A percentile compares a stretch with the other conserved stretches of the same genome.
Evolutionary conservation across 1,284 basidiomycete genomes (phyloP).

Genomic region (Heterobasidion irregulare): DNA sequence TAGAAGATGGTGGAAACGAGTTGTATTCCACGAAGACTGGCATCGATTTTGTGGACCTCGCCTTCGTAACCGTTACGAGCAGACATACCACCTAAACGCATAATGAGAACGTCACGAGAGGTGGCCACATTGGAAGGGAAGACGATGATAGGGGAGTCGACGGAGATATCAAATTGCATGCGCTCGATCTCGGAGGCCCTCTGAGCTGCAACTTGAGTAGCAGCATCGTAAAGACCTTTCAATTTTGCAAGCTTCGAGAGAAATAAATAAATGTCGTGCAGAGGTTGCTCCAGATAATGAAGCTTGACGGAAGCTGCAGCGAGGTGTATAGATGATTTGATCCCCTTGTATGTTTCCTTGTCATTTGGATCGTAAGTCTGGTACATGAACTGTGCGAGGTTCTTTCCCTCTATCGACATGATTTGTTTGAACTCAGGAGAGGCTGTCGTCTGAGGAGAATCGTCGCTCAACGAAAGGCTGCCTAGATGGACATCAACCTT

Average conservation of each 20-base stretch:
- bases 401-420: constrained; percentile 90
- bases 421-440: constrained; percentile 79
- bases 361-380: constrained; percentile 82
- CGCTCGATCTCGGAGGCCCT: constrained; percentile 82
- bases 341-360: constrained; percentile 58
- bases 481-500: constrained; percentile 82
- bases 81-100: constrained; percentile 86
- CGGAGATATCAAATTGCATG: constrained; percentile 87
- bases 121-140: constrained; percentile 70
- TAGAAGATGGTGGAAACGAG: constrained; percentile 65
- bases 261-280: constrained; percentile 84
- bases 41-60: constrained; percentile 57
- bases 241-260: constrained; percentile 83
- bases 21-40: constrained; percentile 82
- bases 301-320: constrained; percentile 89
- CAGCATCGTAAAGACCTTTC: constrained; percentile 94
- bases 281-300: constrained; percentile 82
- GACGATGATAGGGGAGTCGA: constrained; percentile 91
- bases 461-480: constrained; percentile 80
- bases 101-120: constrained; percentile 66
- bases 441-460: constrained; percentile 47
- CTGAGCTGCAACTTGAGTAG: constrained; percentile 88
- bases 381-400: constrained; percentile 93
- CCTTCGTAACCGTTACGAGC: constrained; percentile 76
- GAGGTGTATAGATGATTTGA: constrained; percentile 84